A percentile compares a stretch with the other conserved stretches of the same genome.
phyloP scores from a whole-genome alignment of 148 eudicot genomes.

The Diospyros kaki region DNA sequence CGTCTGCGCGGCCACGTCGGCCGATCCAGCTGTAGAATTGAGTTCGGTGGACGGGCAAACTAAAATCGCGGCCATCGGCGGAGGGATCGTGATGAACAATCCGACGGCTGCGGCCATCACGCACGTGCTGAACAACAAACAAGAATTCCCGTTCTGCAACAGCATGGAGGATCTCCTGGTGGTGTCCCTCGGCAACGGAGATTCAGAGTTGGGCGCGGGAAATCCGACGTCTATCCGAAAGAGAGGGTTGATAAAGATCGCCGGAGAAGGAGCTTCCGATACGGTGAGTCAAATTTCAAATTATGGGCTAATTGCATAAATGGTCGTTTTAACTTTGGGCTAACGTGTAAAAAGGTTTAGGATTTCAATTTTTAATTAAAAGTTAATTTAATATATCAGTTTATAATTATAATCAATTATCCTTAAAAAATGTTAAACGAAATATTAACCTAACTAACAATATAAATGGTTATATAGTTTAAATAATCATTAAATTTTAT shows the following conservation, averaged over 20 bases:
- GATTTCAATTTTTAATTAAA: too few relatives aligned
- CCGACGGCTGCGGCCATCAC: conserved; percentile 49
- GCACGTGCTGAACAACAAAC: conserved; percentile 44
- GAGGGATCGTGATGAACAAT: conserved; percentile 41
- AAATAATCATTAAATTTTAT: too few relatives aligned
- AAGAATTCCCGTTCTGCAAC: conserved; percentile 40
- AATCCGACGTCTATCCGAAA: conserved; percentile 13
- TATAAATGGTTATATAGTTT: background rate
- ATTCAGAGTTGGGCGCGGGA: conserved; percentile 9
- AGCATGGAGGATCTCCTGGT: conserved; percentile 41
- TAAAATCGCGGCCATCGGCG: conserved; percentile 36
- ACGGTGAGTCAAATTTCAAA: conserved; percentile 20
- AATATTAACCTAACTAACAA: too few relatives aligned
- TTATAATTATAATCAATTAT: too few relatives aligned
- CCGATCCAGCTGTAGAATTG: conserved; percentile 15
- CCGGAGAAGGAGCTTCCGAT: conserved; percentile 41
- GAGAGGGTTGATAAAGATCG: conserved; percentile 19
- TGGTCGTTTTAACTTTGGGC: too few relatives aligned
- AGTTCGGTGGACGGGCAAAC: conserved; percentile 31
- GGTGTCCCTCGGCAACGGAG: conserved; percentile 38
- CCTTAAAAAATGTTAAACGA: too few relatives aligned
- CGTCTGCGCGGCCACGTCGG: conserved; percentile 37
- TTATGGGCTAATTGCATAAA: too few relatives aligned
- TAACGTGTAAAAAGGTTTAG: too few relatives aligned
- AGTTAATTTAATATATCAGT: too few relatives aligned